Conservation (phyloP, 495 filamentous ascomycete species). For the Cercophora newfieldiana region DNA sequence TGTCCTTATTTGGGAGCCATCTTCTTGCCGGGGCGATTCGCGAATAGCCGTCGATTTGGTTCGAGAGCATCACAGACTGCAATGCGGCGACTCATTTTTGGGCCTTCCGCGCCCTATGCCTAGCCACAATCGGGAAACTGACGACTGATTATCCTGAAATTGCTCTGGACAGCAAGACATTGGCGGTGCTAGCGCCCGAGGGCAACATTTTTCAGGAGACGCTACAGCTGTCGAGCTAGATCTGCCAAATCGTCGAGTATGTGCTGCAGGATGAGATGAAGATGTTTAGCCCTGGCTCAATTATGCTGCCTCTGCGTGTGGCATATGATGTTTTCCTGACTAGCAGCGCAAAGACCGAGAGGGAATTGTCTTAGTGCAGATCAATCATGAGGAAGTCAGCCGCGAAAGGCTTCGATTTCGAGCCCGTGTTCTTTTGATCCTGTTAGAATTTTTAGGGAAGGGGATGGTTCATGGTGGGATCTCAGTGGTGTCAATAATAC, state of each 20-base stretch:
- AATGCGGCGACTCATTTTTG: constrained; percentile 40
- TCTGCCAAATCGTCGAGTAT: constrained; percentile 42
- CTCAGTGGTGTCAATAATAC: too few species aligned
- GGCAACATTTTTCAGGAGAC: constrained; percentile 5
- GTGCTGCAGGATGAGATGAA: constrained; percentile 44
- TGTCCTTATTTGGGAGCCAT: background rate
- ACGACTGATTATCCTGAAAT: constrained; percentile 10
- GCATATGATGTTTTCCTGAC: constrained; percentile 21
- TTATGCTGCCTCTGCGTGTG: constrained; percentile 30
- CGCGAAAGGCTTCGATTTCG: constrained; percentile 15
- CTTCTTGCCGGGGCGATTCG: background rate
- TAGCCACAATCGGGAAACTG: constrained; percentile 30
- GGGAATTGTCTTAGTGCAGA: constrained; percentile 23
- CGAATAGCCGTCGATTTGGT: constrained; percentile 28
- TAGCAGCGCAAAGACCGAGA: constrained; percentile 9
- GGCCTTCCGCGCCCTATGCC: constrained; percentile 39
- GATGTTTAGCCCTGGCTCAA: constrained; percentile 43
- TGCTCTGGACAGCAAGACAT: background rate
- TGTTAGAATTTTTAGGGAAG: too few species aligned
- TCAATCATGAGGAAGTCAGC: constrained; percentile 7
- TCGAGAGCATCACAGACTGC: constrained; percentile 37
- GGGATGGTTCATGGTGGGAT: too few species aligned
- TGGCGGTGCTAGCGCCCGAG: background rate
- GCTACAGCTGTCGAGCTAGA: constrained; percentile 25
- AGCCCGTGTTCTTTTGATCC: constrained; percentile 18